A percentile compares a stretch with the other conserved stretches of the same genome.
These are phyloP conservation scores for Dissophora globulifera DNA, from an alignment of 192 early-diverging fungal genomes.

Conservation along the genomic window DNA sequence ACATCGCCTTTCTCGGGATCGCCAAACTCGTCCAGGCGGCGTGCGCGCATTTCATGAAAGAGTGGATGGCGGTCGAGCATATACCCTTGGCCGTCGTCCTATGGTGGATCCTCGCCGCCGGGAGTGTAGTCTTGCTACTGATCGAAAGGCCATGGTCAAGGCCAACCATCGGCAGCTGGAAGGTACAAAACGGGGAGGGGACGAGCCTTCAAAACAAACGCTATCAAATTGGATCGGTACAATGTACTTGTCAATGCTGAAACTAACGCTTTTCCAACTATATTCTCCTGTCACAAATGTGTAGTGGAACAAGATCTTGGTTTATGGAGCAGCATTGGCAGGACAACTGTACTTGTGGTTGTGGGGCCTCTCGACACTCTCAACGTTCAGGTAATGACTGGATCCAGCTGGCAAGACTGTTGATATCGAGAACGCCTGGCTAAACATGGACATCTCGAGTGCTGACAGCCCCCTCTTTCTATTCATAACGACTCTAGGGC, in stretches of 20 bases:
- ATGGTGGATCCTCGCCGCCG: constrained; percentile 30
- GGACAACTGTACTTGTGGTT: constrained; percentile 55
- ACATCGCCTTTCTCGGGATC: constrained; percentile 52
- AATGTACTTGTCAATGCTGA: no score
- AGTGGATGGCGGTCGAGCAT: constrained; percentile 44
- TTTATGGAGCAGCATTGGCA: constrained; percentile 33
- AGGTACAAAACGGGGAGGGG: no score
- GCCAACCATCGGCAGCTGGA: constrained; percentile 20
- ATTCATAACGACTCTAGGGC: constrained; percentile 16
- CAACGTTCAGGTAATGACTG: constrained; percentile 32
- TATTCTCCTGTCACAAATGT: no score
- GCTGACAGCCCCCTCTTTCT: not conserved
- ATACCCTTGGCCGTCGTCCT: constrained; percentile 24
- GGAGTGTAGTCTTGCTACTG: constrained; percentile 8
- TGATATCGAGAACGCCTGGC: no score
- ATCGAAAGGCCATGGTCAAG: constrained; percentile 44
- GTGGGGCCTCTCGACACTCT: constrained; percentile 41
- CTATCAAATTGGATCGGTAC: no score
- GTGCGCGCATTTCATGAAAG: constrained; percentile 38
- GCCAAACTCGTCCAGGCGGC: constrained; percentile 45
- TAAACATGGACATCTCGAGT: not conserved
- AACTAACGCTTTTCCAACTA: no score
- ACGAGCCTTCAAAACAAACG: no score
- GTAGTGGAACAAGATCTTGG: constrained; percentile 46
- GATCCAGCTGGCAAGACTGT: not conserved